Evolutionary conservation across 2,329 filamentous ascomycete species (phyloP).

Genomic region (Juglanconis sp.): DNA sequence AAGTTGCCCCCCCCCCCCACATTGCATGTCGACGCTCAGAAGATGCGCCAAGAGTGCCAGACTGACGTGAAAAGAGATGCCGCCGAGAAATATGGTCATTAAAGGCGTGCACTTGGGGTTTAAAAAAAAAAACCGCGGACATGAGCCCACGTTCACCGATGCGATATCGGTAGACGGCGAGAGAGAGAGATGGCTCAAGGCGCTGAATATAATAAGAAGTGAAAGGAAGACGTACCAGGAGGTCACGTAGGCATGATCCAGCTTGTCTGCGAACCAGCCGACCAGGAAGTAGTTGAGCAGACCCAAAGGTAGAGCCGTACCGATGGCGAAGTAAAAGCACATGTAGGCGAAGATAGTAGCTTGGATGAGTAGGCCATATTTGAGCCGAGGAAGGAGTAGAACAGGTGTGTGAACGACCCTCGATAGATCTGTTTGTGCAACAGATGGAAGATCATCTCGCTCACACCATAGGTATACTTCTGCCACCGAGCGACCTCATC

Average conservation of each 20-base stretch:
- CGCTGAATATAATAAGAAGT: constrained; percentile 62
- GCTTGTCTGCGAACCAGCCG: constrained; percentile 65
- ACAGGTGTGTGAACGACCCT: constrained; percentile 64
- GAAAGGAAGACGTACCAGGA: constrained; percentile 62
- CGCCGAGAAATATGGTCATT: constrained; percentile 41
- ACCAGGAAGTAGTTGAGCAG: constrained; percentile 68
- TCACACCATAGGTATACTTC: constrained; percentile 68
- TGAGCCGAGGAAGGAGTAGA: constrained; percentile 57
- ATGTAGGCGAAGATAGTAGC: background rate
- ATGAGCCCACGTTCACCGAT: constrained; percentile 50
- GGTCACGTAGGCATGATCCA: constrained; percentile 64
- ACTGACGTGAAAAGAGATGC: constrained; percentile 39
- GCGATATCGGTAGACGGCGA: constrained; percentile 61
- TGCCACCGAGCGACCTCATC: constrained; percentile 71
- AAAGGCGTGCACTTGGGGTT: constrained; percentile 65
- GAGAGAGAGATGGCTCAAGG: constrained; percentile 57
- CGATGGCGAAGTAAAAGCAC: constrained; percentile 67
- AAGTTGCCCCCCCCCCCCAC: too few relatives aligned
- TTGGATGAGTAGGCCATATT: constrained; percentile 56
- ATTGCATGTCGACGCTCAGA: constrained; percentile 40
- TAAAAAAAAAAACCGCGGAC: constrained; percentile 45
- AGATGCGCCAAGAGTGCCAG: constrained; percentile 39
- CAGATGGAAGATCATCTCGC: constrained; percentile 68
- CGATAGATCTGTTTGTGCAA: constrained; percentile 57
- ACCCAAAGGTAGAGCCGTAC: constrained; percentile 63